Base-by-base conservation (phyloP, 2,329 filamentous ascomycete species). In the Fusarium haematococcum region DNA sequence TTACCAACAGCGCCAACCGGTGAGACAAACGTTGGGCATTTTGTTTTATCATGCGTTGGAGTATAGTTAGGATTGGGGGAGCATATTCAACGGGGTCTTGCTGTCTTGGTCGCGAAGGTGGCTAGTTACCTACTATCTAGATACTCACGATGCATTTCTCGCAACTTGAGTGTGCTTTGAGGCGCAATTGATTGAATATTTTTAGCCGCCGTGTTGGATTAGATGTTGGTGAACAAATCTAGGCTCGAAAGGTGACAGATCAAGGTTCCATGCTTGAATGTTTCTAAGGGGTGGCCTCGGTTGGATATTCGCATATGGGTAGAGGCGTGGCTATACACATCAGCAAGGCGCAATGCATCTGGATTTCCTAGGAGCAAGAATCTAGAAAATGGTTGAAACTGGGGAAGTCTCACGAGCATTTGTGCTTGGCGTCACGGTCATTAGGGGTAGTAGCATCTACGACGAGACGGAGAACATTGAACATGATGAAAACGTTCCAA, bases 1-100 rank as follows among this genome's bases (percentile, higher is more conserved):
- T 87, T 4, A 86, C 86, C 13, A 83, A 84, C 39, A 84, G 78
- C 50, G 80, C 80, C n/a, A 79, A 80, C 25, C 80, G 82, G 43
- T 84, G 68, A 62, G 39, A 18, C 41, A 16, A 14, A 45, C 25
- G 35, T 56, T 18, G 25, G 65, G 50, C 39, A 27, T 65, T 61
- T 63, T 45, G 56, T 66, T 70, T 48, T 62, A 33, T 61, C 66
- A 58, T 77, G 72, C 57, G 63, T 69, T 67, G 68, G 75, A 66
- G 66, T 69, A 75, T 70, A 50, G 50, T 61, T 75, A 63, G 68
- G 74, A 61, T 68, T 63, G 59, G 60, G 43, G 63, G 56, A 72
- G 65, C 70, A 75, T 75, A 52, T 61, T 64, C 68, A 71, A 63
- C 54, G 74, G 74, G 67, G 71, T 66, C 61, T 75, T 75, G 62